Conservation (phyloP, 208 protist species). For the Trypanosomatidae sp. region DNA sequence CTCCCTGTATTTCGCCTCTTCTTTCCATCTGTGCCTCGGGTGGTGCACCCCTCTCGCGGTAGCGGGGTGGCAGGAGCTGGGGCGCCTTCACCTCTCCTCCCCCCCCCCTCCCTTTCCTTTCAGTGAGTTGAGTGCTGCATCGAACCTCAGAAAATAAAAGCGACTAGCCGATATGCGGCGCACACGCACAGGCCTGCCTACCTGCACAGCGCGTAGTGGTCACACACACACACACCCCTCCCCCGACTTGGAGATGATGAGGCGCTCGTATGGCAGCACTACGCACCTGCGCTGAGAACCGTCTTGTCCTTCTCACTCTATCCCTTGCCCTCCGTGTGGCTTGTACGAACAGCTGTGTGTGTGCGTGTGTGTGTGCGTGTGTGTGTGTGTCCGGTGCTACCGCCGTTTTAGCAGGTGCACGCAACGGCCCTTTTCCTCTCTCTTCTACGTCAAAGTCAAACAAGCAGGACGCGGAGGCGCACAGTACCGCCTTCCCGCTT, state of each 20-base stretch:
- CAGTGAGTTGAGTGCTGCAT: not conserved
- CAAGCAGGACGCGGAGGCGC: not conserved
- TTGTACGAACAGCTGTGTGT: not conserved
- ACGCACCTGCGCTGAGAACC: too few relatives aligned
- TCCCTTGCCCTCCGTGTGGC: not conserved
- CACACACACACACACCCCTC: not conserved
- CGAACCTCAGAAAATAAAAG: not conserved
- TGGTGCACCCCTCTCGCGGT: not conserved
- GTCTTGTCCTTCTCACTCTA: not conserved
- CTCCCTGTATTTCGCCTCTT: too few relatives aligned
- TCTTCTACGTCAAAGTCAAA: not conserved
- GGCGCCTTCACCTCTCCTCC: not conserved
- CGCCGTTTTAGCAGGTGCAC: not conserved
- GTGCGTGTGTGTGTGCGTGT: not conserved
- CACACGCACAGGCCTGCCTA: not conserved
- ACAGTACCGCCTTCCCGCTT: too few relatives aligned
- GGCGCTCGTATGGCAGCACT: not conserved
- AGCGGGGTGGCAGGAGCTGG: not conserved
- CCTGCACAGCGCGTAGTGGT: not conserved
- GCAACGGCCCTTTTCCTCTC: not conserved
- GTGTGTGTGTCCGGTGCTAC: not conserved
- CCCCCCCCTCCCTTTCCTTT: not conserved
- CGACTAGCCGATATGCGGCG: not conserved
- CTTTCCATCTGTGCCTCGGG: too few relatives aligned
- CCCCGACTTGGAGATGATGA: not conserved